Percentiles rank a stretch among this genome's conserved stretches.
Conservation (phyloP, 345 rosid genomes). For the Rubroshorea leprosula region DNA sequence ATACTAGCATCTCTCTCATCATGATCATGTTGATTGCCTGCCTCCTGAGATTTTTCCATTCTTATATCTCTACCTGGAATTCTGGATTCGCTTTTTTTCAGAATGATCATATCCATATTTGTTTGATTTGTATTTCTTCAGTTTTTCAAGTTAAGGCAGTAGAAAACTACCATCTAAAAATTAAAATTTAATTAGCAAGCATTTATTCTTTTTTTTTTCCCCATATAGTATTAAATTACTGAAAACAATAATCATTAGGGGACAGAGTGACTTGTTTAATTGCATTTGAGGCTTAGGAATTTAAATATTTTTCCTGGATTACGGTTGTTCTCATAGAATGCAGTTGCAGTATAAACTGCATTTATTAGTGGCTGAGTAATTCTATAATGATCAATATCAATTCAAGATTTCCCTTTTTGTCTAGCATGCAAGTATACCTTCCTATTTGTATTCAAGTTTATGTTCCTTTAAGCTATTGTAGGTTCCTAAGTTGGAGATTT, state of each 20-base stretch:
- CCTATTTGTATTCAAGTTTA: background rate
- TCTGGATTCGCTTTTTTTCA: background rate
- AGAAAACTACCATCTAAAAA: too few relatives aligned
- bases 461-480: constrained; percentile 3
- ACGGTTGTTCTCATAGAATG: background rate
- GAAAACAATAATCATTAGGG: too few relatives aligned
- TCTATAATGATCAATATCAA: background rate
- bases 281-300: background rate
- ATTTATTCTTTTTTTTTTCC: too few relatives aligned
- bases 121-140: background rate
- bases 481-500: background rate
- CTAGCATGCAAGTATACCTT: background rate
- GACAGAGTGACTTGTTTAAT: background rate
- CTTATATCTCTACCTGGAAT: too few relatives aligned
- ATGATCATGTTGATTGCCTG: background rate
- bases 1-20: background rate
- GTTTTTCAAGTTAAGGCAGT: background rate
- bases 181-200: too few relatives aligned
- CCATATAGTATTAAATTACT: too few relatives aligned
- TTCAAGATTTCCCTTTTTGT: too few relatives aligned
- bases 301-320: background rate
- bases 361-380: background rate
- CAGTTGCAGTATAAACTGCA: too few relatives aligned
- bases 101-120: background rate
- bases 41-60: background rate